phyloP scores from a whole-genome alignment of 257 asterid genomes.

The Ophiorrhiza pumila region DNA sequence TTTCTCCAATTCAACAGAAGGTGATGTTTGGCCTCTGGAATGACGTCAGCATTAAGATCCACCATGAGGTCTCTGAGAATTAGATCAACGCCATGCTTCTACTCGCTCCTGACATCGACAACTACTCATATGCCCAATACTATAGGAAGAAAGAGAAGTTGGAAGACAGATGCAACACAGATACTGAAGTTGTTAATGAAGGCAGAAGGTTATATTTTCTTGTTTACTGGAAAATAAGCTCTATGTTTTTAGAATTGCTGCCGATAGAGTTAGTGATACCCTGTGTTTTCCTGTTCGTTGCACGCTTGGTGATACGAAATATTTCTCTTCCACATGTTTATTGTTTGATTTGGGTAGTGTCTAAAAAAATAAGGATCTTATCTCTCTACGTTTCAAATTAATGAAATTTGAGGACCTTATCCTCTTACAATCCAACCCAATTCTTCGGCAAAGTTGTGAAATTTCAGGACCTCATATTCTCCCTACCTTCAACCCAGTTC shows the following conservation, averaged over 20 bases:
- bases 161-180: too few relatives aligned
- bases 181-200: constrained; percentile 34
- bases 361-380: too few relatives aligned
- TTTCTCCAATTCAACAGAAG: constrained; percentile 86
- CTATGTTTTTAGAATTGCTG: not conserved
- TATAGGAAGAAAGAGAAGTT: constrained; percentile 69
- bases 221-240: constrained; percentile 15
- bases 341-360: not conserved
- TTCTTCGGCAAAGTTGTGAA: too few relatives aligned
- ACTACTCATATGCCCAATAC: constrained; percentile 69
- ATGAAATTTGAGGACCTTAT: too few relatives aligned
- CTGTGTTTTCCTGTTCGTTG: not conserved
- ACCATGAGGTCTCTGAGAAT: constrained; percentile 74
- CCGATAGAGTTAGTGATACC: constrained; percentile 15
- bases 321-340: not conserved
- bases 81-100: constrained; percentile 81
- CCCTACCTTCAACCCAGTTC: too few relatives aligned
- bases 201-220: not conserved
- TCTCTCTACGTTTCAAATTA: too few relatives aligned
- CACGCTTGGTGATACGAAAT: not conserved
- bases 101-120: constrained; percentile 69
- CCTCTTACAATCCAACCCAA: too few relatives aligned
- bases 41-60: constrained; percentile 66
- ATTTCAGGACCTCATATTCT: too few relatives aligned
- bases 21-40: constrained; percentile 93